These are phyloP conservation scores for Solanum acaule DNA, from an alignment of 257 asterid genomes.

Conservation along the genomic window DNA sequence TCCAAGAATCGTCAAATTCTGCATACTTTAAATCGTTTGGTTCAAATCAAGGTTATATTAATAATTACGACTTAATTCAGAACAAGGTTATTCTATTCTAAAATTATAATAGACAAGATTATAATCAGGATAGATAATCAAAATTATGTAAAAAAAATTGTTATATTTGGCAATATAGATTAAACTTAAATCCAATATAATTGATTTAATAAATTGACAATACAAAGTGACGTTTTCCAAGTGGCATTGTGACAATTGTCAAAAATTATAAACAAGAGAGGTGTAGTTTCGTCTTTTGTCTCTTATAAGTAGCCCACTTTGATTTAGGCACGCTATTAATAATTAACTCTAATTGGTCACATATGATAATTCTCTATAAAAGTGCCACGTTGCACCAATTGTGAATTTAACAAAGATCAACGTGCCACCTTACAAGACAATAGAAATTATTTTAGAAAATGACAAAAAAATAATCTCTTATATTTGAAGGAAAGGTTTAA, in stretches of 20 bases:
- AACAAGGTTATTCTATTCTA: not conserved
- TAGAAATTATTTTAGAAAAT: not conserved
- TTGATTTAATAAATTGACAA: not conserved
- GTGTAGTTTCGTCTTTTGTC: not conserved
- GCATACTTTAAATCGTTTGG: not conserved
- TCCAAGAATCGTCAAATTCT: not conserved
- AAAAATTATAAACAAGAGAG: not conserved
- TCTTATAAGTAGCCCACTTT: not conserved
- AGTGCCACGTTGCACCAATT: not conserved
- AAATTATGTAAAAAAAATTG: no score
- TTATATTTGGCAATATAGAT: no score
- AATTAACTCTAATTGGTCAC: not conserved
- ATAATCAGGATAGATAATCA: not conserved
- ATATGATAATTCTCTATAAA: not conserved
- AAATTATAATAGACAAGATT: not conserved
- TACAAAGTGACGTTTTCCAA: not conserved
- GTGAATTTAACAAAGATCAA: not conserved
- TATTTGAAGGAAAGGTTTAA: not conserved
- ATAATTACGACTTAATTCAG: not conserved
- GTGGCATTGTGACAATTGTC: not conserved
- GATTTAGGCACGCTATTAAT: not conserved
- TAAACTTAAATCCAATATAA: not conserved
- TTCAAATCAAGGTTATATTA: not conserved
- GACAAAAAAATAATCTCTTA: not conserved
- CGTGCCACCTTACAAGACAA: not conserved